phyloP scores from a whole-genome alignment of 306 rosid genomes.

The Cicer arietinum region DNA sequence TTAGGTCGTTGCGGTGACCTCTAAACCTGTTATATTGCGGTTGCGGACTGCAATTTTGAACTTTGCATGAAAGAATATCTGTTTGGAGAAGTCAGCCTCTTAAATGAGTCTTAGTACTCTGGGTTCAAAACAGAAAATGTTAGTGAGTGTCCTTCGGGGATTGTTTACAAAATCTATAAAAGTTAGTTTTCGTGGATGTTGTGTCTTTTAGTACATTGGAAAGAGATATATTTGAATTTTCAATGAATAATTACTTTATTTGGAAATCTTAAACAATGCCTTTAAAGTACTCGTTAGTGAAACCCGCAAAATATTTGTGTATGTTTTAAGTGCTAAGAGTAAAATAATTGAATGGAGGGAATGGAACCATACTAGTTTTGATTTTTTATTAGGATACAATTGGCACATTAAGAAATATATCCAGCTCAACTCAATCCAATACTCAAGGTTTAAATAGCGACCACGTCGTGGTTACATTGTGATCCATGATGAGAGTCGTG shows the following conservation, averaged over 20 bases:
- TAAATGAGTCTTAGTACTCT: neutral
- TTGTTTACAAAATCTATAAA: no score
- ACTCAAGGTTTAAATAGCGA: neutral
- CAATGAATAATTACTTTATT: no score
- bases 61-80: neutral
- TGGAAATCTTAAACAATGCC: no score
- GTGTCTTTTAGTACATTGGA: no score
- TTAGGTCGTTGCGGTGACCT: no score
- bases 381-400: neutral
- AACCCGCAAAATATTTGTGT: neutral
- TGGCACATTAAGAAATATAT: neutral
- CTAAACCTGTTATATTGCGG: no score
- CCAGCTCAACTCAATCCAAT: neutral
- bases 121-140: neutral
- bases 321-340: neutral
- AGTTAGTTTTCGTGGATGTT: no score
- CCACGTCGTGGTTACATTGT: neutral
- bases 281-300: no score
- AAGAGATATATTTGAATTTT: no score
- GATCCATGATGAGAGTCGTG: no score
- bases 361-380: neutral
- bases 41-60: no score
- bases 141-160: no score
- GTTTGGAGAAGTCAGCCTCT: neutral
- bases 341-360: neutral